Base-by-base conservation (phyloP, 177 flowering plant species). In the Vitis hybrid region DNA sequence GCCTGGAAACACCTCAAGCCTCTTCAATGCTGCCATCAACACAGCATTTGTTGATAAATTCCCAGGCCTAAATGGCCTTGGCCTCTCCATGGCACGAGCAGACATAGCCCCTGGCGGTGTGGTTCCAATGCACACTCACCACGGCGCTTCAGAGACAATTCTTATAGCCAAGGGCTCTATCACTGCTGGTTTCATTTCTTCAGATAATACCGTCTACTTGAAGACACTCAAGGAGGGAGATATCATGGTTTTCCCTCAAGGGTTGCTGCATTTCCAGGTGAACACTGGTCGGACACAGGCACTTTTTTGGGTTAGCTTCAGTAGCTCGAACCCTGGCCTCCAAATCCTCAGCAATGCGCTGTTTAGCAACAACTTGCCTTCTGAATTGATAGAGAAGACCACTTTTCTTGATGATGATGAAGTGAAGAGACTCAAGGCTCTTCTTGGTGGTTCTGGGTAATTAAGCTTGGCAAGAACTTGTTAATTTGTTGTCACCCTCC, bases 101-200 rank as follows among this genome's bases (percentile, higher is more conserved):
- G 87, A 84, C 78, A 39, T 84, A 1, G 79, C 77, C 1, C 60
- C 75, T 0, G 74, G 61, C 2, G 87, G 85, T 3, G 87, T 82
- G 7, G 18, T 82, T n/a, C 87, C 87, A 12, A 51, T 82, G 68
- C 87, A 84, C 80, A 84, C 82, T 1, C 87, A 84, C 75, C 85
- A 82, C 0, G 74, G 70, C 14, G 87, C 70, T 0, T 66, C 79
- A 0, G 85, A 84, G 48, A 2, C 80, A 3, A 71, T 82, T 1
- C 10, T 74, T 19, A 84, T 84, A 3, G 33, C 64, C 3, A 67
- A 76, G 19, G 87, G 87, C 1, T 19, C 62, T 1, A 74, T 84
- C 18, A 29, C 49, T 7, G 81, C 85, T 1, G 87, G 83, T 1
- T 84, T 84, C 52, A 61, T 81, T 26, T 79, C 83, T 2, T 72